Conservation (phyloP, 2,329 filamentous ascomycete genomes). For the Penicillium rolfsii region DNA sequence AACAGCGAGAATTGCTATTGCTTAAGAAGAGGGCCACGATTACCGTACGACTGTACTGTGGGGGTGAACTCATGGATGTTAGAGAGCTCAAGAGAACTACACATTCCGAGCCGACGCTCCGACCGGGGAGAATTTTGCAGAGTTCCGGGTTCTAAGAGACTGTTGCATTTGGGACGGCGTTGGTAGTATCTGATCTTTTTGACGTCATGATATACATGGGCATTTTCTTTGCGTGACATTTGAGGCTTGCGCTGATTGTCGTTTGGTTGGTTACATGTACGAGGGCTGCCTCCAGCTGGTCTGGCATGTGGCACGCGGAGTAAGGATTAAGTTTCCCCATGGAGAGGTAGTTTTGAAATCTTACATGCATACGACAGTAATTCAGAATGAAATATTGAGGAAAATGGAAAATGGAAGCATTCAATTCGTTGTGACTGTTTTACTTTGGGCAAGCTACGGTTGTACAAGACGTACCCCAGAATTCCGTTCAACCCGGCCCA, state of each 20-base stretch:
- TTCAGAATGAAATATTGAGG: background rate
- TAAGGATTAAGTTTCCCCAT: background rate
- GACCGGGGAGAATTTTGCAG: constrained; percentile 10
- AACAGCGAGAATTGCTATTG: constrained; percentile 17
- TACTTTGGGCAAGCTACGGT: background rate
- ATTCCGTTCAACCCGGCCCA: background rate
- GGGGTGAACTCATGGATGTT: constrained; percentile 20
- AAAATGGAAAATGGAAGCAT: background rate
- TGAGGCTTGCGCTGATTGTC: background rate
- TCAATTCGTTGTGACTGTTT: background rate
- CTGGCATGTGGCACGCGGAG: background rate
- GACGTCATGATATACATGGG: background rate
- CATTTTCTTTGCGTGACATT: background rate
- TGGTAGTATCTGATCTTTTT: background rate
- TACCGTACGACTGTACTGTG: constrained; percentile 22
- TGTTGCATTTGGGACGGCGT: background rate
- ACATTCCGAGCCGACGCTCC: constrained; percentile 5
- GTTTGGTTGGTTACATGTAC: background rate
- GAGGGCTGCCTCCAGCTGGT: background rate
- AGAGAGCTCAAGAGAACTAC: constrained; percentile 17
- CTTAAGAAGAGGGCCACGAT: constrained; percentile 12
- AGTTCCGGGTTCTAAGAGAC: constrained; percentile 9
- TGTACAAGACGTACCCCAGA: constrained; percentile 3
- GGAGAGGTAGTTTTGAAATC: background rate
- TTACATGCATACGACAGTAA: constrained; percentile 3